Percentiles rank a stretch among this genome's conserved stretches.
phyloP scores from a whole-genome alignment of 495 filamentous ascomycete species.

The Xanthoparmelia taractica region DNA sequence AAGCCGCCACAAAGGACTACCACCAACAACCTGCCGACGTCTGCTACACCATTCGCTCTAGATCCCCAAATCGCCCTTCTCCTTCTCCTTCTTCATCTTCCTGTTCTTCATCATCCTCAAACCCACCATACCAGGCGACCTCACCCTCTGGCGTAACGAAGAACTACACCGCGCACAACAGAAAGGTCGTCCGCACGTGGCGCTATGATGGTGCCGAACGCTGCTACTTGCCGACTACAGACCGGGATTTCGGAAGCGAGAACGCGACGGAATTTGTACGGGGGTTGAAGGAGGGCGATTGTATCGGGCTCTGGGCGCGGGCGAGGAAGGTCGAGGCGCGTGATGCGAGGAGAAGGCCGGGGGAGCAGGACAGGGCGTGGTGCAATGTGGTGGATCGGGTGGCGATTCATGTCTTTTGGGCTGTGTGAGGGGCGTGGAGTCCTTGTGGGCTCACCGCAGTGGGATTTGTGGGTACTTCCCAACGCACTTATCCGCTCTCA shows the following conservation, averaged over 20 bases:
- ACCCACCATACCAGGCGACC: neutral
- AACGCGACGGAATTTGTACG: neutral
- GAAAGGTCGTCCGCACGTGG: slow-evolving; percentile 11
- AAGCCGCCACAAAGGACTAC: slow-evolving; percentile 2
- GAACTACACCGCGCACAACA: slow-evolving; percentile 5
- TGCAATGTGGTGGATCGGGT: slow-evolving; percentile 15
- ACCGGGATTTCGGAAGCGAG: slow-evolving; percentile 5
- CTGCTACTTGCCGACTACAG: neutral
- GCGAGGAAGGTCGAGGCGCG: neutral
- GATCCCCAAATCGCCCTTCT: neutral
- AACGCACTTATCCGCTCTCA: no score
- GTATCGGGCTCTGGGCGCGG: slow-evolving; percentile 9
- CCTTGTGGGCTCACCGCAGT: no score
- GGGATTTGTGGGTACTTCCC: no score
- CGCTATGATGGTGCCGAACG: slow-evolving; percentile 8
- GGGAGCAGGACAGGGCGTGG: neutral
- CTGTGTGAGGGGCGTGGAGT: slow-evolving; percentile 11
- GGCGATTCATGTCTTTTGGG: slow-evolving; percentile 15
- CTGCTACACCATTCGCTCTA: neutral
- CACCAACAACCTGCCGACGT: neutral
- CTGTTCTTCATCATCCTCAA: no score
- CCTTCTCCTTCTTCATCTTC: no score
- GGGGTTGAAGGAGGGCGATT: slow-evolving; percentile 9
- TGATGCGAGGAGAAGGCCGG: neutral
- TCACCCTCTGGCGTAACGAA: neutral